Base-by-base conservation (phyloP, 768 basidiomycete genomes). In the Rhodosporidiobolus odoratus region DNA sequence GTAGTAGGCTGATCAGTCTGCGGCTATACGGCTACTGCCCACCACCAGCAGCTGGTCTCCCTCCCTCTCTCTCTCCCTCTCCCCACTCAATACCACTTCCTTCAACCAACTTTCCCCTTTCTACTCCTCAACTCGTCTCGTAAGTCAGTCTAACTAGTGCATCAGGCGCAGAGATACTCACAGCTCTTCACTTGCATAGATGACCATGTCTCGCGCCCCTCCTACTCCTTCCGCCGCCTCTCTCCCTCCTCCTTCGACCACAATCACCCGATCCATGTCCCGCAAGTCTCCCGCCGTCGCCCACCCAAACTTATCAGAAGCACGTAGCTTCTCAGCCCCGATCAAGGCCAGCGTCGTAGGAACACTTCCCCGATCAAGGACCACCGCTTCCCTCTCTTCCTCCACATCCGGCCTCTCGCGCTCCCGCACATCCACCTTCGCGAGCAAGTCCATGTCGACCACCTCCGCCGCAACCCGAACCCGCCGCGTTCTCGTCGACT, bases 401-500 rank as follows among this genome's bases (percentile, higher is more conserved):
- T 2, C 53, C 30, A 25, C 47, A 0, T 52, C 57, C 23, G 23
- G 47, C 27, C 60, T 68, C 41, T 38, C 58, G 4, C 58, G 58
- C 58, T 43, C 58, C 1, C 58, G 58, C 58, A 32, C 58, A 1
- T 15, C 58, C 27, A 16, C 58, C 9, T 4, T 17, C 40, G 12
- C 59, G 3, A 35, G 23, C 41, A 48, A 47, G 21, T 48, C 35
- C 13, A 50, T 27, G 4, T 2, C 62, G 1, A 7, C 25, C 27
- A 40, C 23, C 15, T 43, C 47, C 3, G 27, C 50, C 17, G 19
- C 40, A 19, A 27, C 47, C 17, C 48, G 68, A 35, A 16, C 62
- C 15, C 68, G 68, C 52, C 68, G 68, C 68, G 62, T 69, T 23
- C 50, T 65, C 40, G 40, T 13, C 60, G 34, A 34, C 23, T 41